These are phyloP conservation scores for Jamesozyma rosinii DNA, from an alignment of 805 yeast genomes.

Conservation along the genomic window DNA sequence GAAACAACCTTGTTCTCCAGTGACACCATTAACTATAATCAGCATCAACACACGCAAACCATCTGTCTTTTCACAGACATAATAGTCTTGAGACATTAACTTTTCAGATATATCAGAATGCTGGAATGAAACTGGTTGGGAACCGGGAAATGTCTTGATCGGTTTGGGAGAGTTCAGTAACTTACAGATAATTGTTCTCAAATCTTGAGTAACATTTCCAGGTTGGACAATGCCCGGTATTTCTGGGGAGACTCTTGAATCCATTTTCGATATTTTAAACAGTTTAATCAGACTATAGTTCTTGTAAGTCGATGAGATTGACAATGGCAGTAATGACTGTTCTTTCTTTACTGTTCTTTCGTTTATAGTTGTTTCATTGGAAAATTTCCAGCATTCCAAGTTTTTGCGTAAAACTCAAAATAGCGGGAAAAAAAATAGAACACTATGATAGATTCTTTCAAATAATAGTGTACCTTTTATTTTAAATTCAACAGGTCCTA, in stretches of 20 bases:
- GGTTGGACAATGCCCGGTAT: slow-evolving; percentile 82
- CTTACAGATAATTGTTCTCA: slow-evolving; percentile 59
- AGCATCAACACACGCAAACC: slow-evolving; percentile 80
- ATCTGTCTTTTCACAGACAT: slow-evolving; percentile 93
- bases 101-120: slow-evolving; percentile 58
- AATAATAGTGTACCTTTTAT: too few relatives aligned
- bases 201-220: slow-evolving; percentile 55
- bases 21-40: slow-evolving; percentile 51
- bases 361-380: too few relatives aligned
- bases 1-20: slow-evolving; percentile 80
- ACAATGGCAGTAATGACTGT: too few relatives aligned
- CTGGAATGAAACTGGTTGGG: slow-evolving; percentile 91
- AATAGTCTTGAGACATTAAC: slow-evolving; percentile 64
- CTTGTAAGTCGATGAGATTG: neutral
- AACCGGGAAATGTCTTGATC: slow-evolving; percentile 61
- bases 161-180: slow-evolving; percentile 47
- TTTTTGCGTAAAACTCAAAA: too few relatives aligned
- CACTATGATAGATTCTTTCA: too few relatives aligned
- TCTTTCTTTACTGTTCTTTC: too few relatives aligned
- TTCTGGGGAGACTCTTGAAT: slow-evolving; percentile 53
- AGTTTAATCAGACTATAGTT: neutral
- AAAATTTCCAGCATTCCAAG: too few relatives aligned
- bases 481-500: too few relatives aligned
- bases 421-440: too few relatives aligned
- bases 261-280: slow-evolving; percentile 16